phyloP scores from a whole-genome alignment of 352 stramenopile species.

The Phytopythium delawarense region DNA sequence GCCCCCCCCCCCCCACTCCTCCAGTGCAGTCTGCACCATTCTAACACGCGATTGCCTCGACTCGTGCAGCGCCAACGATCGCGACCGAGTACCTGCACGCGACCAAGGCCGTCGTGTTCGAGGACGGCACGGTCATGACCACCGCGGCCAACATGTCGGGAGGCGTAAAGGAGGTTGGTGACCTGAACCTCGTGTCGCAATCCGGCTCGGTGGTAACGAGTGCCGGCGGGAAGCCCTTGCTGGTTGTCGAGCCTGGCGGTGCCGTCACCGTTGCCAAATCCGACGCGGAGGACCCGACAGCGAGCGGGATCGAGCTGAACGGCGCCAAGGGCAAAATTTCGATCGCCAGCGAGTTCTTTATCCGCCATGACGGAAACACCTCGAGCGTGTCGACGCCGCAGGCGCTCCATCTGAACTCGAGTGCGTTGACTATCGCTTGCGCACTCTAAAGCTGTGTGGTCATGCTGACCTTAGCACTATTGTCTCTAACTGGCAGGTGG shows the following conservation, averaged over 20 bases:
- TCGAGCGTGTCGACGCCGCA: constrained; percentile 36
- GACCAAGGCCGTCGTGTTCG: constrained; percentile 58
- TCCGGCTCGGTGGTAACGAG: constrained; percentile 60
- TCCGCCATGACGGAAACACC: constrained; percentile 41
- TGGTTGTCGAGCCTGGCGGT: constrained; percentile 52
- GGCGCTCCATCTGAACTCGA: constrained; percentile 48
- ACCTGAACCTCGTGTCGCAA: constrained; percentile 73
- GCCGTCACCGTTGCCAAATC: constrained; percentile 45
- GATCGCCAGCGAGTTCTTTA: constrained; percentile 30
- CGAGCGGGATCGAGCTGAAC: constrained; percentile 47
- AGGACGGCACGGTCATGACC: constrained; percentile 76
- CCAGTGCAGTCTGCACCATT: background rate
- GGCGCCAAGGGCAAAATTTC: constrained; percentile 28
- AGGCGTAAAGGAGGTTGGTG: constrained; percentile 67
- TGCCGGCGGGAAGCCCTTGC: constrained; percentile 48
- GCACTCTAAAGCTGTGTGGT: background rate
- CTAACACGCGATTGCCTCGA: background rate
- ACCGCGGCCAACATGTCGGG: constrained; percentile 72
- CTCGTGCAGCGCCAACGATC: constrained; percentile 43
- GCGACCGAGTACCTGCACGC: constrained; percentile 64
- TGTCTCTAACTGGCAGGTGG: background rate
- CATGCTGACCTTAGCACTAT: background rate
- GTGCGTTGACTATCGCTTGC: constrained; percentile 10
- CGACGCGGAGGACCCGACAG: constrained; percentile 37
- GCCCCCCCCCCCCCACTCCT: constrained; percentile 28